Evolutionary conservation across 2,329 filamentous ascomycete genomes (phyloP), one percentile per base, ranked within the genome.

Genomic region (Graphilbum ipis-grandicollis): DNA sequence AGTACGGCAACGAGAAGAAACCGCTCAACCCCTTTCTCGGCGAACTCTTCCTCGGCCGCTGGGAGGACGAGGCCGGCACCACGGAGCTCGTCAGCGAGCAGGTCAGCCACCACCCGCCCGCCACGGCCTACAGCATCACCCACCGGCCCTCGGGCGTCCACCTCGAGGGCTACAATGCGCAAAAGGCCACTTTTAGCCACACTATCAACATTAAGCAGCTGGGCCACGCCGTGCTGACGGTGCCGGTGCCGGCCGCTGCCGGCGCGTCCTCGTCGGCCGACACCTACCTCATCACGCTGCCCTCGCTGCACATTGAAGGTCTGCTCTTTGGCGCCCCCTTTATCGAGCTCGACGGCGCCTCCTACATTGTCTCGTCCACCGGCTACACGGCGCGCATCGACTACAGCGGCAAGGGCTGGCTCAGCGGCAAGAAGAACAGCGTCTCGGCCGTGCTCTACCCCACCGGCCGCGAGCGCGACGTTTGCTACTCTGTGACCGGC

Each of bases 201-300:
- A 93, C 88, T 32, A 94, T 96, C 56, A 80, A 88, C 50, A 79
- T 98, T 52, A 93, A 92, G 66, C 84, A 93, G 60, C 79, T 92
- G 47, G 88, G 88, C 26, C 86, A 94, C 52, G 86, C 86, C 30
- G 63, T 92, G 25, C 68, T 88, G 44, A 80, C 82, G 35, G 62
- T 94, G 41, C 78, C 80, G 10, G 48, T 60, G 22, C 57, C 57
- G 19, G 47, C 46, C 31, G 36, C 25, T 31, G 47, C 26, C 30
- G 43, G 7, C 12, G 46, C n/a, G n/a, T n/a, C n/a, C n/a, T n/a
- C 53, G 40, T 56, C 62, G 43, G 48, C 52, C 21, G 82, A 90
- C 53, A 75, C 71, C 46, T 92, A 92, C 62, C 68, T 94, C 44
- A 93, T 96, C 54, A 93, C 85, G 9, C 75, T 96, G 19, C 90